A percentile compares a stretch with the other conserved stretches of the same genome.
These are phyloP conservation scores for Begonia fuchsioides DNA, from an alignment of 306 rosid genomes.

Conservation along the genomic window DNA sequence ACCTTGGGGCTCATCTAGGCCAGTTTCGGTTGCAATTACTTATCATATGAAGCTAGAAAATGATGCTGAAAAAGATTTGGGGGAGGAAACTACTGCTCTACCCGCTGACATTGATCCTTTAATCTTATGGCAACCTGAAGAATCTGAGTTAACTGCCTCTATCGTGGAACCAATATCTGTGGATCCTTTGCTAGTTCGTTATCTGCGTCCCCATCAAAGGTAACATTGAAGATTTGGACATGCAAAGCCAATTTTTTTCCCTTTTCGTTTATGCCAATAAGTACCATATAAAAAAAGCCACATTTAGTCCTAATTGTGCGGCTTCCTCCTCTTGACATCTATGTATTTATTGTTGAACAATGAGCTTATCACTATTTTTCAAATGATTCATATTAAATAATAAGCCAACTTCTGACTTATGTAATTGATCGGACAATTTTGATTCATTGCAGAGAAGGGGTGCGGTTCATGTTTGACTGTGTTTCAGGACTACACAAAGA, in stretches of 20 bases:
- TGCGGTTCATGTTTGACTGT: constrained; percentile 95
- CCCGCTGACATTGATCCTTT: constrained; percentile 75
- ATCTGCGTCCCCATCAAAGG: constrained; percentile 92
- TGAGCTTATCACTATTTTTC: too few relatives aligned
- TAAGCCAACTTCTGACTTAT: not conserved
- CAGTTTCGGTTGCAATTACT: constrained; percentile 22
- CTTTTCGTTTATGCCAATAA: too few relatives aligned
- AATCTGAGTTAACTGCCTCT: constrained; percentile 19
- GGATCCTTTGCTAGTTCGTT: constrained; percentile 76
- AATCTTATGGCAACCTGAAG: constrained; percentile 67
- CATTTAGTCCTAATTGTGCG: too few relatives aligned
- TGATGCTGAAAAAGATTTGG: constrained; percentile 18
- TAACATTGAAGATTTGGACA: constrained; percentile 3
- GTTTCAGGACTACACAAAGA: constrained; percentile 48
- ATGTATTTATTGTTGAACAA: too few relatives aligned
- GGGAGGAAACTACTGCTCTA: constrained; percentile 32
- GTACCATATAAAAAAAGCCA: too few relatives aligned
- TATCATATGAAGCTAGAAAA: constrained; percentile 15
- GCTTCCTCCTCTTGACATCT: too few relatives aligned
- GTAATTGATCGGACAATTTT: constrained; percentile 7
- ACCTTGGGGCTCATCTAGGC: constrained; percentile 74
- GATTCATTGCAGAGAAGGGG: constrained; percentile 73
- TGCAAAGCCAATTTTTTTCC: too few relatives aligned
- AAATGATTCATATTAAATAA: too few relatives aligned
- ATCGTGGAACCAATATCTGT: constrained; percentile 35